Evolutionary conservation across 2,329 filamentous ascomycete species (phyloP), one percentile per base, ranked within the genome.

Genomic region (Moelleriella libera): DNA sequence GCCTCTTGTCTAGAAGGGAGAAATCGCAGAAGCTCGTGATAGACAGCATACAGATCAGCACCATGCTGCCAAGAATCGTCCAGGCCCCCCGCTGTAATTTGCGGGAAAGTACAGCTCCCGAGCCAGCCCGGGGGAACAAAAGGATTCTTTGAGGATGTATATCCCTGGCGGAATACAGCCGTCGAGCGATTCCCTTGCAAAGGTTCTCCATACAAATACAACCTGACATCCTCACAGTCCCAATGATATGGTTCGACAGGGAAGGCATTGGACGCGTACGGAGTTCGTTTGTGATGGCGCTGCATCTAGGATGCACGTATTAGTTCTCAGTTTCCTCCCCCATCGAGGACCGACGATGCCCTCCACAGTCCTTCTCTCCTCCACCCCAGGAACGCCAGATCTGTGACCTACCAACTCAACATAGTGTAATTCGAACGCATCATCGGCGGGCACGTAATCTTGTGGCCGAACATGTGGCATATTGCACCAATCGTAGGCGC

Each of bases 261-360:
- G 55, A 92, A 90, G 0, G 80, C 78, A 59, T 92, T 94, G 47
- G 74, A 71, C 2, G 83, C 76, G 60, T 92, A 92, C 0, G 85
- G 85, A 0, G 85, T 92, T 28, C 87, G 77, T 60, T 92, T 92
- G 63, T 92, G 86, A 60, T 92, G 87, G 46, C 87, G 76, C 58
- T 92, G 86, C 45, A 89, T 83, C 72, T 82, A 41, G 5, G 21
- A 8, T 31, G n/a, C 11, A 39, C 31, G 14, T 30, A 8, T n/a
- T 10, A 30, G 34, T 28, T 40, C 9, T 45, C 32, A 48, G 11
- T 10, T 8, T n/a, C 8, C 32, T 12, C 12, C 8, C 12, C 32
- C 12, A 12, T 37, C 32, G 32, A 37, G 32, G 8, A 8, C 32
- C 12, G 8, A 8, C 4, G 32, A 37, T 37, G 12, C 8, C 8